Conservation (phyloP, 108 stramenopile genomes). For the Nitzschia sp. region DNA sequence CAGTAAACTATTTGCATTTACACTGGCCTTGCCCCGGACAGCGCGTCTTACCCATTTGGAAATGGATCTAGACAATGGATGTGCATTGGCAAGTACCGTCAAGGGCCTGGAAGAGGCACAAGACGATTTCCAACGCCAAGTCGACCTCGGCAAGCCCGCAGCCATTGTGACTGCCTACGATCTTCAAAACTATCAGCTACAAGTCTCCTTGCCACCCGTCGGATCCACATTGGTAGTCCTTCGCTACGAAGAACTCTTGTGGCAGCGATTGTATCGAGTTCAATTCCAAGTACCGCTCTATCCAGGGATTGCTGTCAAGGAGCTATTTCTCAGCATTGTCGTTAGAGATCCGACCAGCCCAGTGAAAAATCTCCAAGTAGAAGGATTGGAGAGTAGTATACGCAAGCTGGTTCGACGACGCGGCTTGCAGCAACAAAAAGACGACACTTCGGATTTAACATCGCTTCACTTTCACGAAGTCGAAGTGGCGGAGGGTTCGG, state of each 20-base stretch:
- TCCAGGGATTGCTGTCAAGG: conserved; percentile 6
- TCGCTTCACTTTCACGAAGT: background rate
- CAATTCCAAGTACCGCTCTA: conserved; percentile 12
- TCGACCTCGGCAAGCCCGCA: background rate
- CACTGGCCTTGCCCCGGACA: background rate
- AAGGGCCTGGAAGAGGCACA: background rate
- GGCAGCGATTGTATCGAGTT: background rate
- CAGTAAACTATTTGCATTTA: background rate
- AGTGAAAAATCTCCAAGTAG: background rate
- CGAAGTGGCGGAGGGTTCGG: background rate
- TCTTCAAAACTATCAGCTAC: conserved; percentile 7
- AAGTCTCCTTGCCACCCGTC: background rate
- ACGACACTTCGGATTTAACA: background rate
- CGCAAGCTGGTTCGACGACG: background rate
- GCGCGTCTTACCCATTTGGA: background rate
- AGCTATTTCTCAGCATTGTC: background rate
- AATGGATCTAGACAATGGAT: background rate
- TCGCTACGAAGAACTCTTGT: background rate
- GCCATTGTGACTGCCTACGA: conserved; percentile 4
- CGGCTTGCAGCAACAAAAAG: background rate
- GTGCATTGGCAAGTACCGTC: background rate
- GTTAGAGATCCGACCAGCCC: background rate
- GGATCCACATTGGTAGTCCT: background rate
- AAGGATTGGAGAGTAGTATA: background rate
- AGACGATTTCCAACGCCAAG: background rate